These are phyloP conservation scores for Capsicum chinense DNA, from an alignment of 257 asterid species.

Conservation along the genomic window DNA sequence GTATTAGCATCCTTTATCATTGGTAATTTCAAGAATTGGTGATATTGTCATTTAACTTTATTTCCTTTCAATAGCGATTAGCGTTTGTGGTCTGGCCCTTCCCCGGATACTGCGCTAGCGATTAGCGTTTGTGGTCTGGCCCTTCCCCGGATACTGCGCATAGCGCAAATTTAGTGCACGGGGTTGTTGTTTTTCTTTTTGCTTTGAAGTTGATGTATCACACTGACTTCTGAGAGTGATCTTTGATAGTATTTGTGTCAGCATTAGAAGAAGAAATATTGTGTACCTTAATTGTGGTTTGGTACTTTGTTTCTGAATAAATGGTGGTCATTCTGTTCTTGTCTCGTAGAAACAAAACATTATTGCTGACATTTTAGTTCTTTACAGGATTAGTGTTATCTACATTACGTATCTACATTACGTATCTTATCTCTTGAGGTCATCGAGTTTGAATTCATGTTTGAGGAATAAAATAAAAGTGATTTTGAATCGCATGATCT, in stretches of 20 bases:
- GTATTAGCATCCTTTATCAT: not conserved
- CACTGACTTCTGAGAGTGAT: not conserved
- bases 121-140: not conserved
- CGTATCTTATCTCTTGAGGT: not conserved
- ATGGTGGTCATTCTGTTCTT: not conserved
- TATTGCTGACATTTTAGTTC: not conserved
- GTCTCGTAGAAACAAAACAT: not conserved
- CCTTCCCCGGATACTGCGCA: not conserved
- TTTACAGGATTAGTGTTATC: not conserved
- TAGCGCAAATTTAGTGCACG: not conserved
- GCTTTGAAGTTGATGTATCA: not conserved
- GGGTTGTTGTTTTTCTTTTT: not conserved
- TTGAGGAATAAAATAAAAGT: too few relatives aligned
- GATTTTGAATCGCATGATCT: too few relatives aligned
- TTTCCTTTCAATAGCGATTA: not conserved
- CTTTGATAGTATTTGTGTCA: not conserved
- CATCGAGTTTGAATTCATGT: not conserved
- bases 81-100: not conserved
- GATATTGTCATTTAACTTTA: not conserved
- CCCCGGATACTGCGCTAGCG: not conserved
- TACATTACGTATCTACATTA: not conserved
- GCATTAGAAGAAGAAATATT: conserved; percentile 16
- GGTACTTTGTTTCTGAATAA: not conserved
- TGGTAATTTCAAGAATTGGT: conserved; percentile 4
- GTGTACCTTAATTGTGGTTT: not conserved